phyloP scores from a whole-genome alignment of 805 yeast genomes.

The Lipomyces kockii region DNA sequence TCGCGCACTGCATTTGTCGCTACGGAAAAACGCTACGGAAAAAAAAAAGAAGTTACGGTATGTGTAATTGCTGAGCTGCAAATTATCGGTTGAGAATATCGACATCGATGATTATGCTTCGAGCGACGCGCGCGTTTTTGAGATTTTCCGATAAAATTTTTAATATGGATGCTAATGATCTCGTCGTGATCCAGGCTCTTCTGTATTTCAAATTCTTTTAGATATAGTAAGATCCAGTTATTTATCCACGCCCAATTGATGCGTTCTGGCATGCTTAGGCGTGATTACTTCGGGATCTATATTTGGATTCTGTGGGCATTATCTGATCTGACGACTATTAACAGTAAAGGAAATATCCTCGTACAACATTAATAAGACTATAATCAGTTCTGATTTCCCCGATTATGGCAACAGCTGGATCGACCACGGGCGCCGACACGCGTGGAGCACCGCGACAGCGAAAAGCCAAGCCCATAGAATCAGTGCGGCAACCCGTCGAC shows the following conservation, averaged over 20 bases:
- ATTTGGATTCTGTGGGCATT: not conserved
- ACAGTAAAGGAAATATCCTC: not conserved
- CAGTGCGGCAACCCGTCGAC: not conserved
- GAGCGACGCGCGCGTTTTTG: not conserved
- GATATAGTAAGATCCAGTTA: not conserved
- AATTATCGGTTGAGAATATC: not conserved
- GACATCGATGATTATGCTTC: not conserved
- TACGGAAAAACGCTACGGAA: no score
- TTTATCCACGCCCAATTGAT: not conserved
- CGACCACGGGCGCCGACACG: slow-evolving; percentile 7
- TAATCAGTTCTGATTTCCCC: not conserved
- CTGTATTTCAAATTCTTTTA: not conserved
- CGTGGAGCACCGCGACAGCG: not conserved
- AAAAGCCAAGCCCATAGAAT: not conserved
- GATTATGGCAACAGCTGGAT: slow-evolving; percentile 6
- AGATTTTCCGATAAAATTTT: not conserved
- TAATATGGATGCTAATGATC: not conserved
- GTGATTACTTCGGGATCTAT: not conserved
- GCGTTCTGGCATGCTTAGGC: not conserved
- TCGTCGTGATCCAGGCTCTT: not conserved
- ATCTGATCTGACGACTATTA: not conserved
- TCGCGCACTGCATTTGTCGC: not conserved
- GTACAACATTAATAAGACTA: not conserved
- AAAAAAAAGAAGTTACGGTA: not conserved
- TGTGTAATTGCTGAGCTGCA: not conserved